These are phyloP conservation scores for Scutellospora calospora DNA, from an alignment of 371 early-diverging fungal species.

Conservation along the genomic window DNA sequence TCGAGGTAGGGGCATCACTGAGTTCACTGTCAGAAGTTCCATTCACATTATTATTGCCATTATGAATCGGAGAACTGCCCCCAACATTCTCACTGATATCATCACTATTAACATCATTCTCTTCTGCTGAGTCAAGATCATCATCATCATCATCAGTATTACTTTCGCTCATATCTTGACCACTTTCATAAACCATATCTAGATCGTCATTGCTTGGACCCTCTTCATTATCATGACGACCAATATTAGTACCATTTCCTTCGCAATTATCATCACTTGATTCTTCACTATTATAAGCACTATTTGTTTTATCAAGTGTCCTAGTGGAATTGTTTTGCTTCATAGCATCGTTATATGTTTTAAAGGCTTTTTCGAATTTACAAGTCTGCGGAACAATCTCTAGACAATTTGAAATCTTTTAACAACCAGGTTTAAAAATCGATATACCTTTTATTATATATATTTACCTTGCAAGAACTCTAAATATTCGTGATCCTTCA, in stretches of 20 bases:
- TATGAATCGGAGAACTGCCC: neutral
- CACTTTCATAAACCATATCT: neutral
- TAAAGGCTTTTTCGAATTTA: neutral
- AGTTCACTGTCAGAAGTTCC: slow-evolving; percentile 25
- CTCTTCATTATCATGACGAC: neutral
- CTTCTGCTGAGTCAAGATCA: slow-evolving; percentile 5
- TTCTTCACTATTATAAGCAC: neutral
- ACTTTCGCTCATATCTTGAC: neutral
- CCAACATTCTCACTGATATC: neutral
- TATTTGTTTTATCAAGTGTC: neutral
- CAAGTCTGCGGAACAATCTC: slow-evolving; percentile 1
- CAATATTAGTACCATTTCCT: neutral
- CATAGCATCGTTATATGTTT: neutral
- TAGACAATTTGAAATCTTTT: neutral
- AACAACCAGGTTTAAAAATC: neutral
- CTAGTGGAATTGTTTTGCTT: neutral
- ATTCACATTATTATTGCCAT: neutral
- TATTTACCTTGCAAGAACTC: slow-evolving; percentile 32
- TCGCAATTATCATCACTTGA: neutral
- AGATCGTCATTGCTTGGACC: neutral
- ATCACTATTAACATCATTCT: slow-evolving; percentile 5
- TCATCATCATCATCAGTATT: slow-evolving; percentile 10
- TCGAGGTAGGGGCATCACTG: slow-evolving; percentile 21
- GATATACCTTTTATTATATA: neutral
- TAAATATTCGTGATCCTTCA: slow-evolving; percentile 20